Conservation (phyloP, 2,329 filamentous ascomycete species). For the Venturia carpophila region DNA sequence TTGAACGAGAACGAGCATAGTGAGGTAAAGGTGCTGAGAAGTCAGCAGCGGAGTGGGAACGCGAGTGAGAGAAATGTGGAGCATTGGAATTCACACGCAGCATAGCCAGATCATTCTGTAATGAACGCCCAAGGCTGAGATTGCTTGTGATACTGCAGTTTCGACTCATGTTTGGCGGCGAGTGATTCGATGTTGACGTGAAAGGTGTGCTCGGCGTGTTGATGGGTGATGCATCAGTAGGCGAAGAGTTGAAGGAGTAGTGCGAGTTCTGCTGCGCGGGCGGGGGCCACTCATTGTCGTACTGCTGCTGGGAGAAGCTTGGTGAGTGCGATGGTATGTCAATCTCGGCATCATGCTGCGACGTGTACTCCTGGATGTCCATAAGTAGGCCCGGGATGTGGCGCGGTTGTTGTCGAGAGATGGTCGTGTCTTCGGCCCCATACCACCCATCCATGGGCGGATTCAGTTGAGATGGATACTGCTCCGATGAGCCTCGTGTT, state of each 20-base stretch:
- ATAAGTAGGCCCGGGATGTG: not conserved
- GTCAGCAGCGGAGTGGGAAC: not conserved
- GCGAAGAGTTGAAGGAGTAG: conserved; percentile 4
- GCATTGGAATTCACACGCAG: conserved; percentile 14
- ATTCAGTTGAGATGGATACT: not conserved
- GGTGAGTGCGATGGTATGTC: not conserved
- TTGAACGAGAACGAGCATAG: conserved; percentile 12
- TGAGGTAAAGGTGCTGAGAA: conserved; percentile 2
- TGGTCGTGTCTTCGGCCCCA: not conserved
- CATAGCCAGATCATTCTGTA: conserved; percentile 8
- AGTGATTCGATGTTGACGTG: conserved; percentile 1
- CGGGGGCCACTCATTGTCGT: not conserved
- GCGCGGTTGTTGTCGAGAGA: not conserved
- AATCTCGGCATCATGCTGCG: conserved; percentile 1
- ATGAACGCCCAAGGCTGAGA: conserved; percentile 9
- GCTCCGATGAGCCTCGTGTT: not conserved
- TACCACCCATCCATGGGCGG: not conserved
- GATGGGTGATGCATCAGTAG: not conserved
- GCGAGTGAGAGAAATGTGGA: conserved; percentile 15
- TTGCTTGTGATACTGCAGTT: conserved; percentile 2
- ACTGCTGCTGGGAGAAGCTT: not conserved
- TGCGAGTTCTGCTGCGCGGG: not conserved
- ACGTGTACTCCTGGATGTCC: conserved; percentile 2
- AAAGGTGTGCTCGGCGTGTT: conserved; percentile 2
- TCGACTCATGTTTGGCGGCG: conserved; percentile 16